These are phyloP conservation scores for Hawksworthiomyces lignivorus DNA, from an alignment of 2,329 filamentous ascomycete species.

Conservation along the genomic window DNA sequence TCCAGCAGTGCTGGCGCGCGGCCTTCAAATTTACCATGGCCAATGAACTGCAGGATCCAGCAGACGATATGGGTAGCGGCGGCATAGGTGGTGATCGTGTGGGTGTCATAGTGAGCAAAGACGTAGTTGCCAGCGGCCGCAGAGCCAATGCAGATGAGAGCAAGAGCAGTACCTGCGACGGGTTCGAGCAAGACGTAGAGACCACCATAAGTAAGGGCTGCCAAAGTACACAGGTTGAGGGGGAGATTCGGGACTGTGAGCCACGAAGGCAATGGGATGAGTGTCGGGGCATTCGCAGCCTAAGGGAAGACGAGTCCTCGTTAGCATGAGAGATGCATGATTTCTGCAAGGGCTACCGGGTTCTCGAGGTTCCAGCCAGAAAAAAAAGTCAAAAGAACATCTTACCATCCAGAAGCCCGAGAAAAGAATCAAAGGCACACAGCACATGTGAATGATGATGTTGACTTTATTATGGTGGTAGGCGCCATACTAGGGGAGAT, in stretches of 20 bases:
- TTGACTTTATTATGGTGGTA: constrained; percentile 77
- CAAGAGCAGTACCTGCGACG: constrained; percentile 73
- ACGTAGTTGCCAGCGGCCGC: constrained; percentile 72
- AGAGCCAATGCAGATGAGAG: constrained; percentile 65
- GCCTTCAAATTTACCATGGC: constrained; percentile 82
- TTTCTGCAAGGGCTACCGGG: too few species aligned
- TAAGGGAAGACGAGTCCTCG: constrained; percentile 31
- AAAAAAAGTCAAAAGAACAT: constrained; percentile 1
- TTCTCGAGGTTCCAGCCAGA: too few species aligned
- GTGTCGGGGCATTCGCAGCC: constrained; percentile 55
- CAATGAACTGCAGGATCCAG: constrained; percentile 87
- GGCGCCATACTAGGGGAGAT: constrained; percentile 62
- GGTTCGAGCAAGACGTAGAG: constrained; percentile 92
- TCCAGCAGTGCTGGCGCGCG: constrained; percentile 84
- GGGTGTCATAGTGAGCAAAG: constrained; percentile 45
- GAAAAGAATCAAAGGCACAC: constrained; percentile 68
- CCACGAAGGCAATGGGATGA: constrained; percentile 58
- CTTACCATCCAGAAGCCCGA: constrained; percentile 63
- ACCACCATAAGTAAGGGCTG: constrained; percentile 59
- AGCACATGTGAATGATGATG: constrained; percentile 69
- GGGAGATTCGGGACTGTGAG: constrained; percentile 60
- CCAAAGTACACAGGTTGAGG: constrained; percentile 58
- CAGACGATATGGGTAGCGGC: constrained; percentile 55
- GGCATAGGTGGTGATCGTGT: constrained; percentile 52
- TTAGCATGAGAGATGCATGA: too few species aligned